phyloP scores from a whole-genome alignment of 1,284 basidiomycete species.

The Ustilago sp. region DNA sequence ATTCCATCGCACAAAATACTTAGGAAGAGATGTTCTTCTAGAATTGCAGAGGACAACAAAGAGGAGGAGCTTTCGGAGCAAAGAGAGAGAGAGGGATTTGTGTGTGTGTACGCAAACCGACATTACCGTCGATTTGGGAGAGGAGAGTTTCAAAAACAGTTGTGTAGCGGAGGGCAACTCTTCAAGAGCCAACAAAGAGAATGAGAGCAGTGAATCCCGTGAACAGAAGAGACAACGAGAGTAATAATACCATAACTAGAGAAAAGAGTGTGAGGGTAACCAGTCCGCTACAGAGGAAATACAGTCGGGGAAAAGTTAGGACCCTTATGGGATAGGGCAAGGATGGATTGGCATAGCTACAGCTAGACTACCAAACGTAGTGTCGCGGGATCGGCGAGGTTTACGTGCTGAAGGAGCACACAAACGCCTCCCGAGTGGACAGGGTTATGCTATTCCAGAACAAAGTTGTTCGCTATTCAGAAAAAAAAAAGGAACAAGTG shows the following conservation, averaged over 20 bases:
- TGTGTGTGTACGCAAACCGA: slow-evolving; percentile 6
- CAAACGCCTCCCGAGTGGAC: slow-evolving; percentile 11
- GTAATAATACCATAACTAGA: background rate
- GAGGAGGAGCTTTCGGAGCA: background rate
- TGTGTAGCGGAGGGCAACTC: background rate
- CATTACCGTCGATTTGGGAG: background rate
- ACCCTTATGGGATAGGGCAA: background rate
- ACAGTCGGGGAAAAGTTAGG: background rate
- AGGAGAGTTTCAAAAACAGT: background rate
- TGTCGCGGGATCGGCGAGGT: slow-evolving; percentile 12
- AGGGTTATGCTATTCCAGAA: slow-evolving; percentile 36
- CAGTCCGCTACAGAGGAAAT: slow-evolving; percentile 1
- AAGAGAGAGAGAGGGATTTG: background rate
- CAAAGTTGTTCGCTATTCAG: slow-evolving; percentile 35
- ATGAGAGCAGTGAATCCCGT: slow-evolving; percentile 9
- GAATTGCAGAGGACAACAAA: slow-evolving; percentile 1
- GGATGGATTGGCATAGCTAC: slow-evolving; percentile 2
- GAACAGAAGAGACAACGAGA: slow-evolving; percentile 5
- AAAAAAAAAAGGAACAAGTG: slow-evolving; percentile 12
- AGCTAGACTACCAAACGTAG: slow-evolving; percentile 10
- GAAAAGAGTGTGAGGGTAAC: background rate
- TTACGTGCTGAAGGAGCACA: slow-evolving; percentile 16
- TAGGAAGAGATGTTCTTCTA: background rate
- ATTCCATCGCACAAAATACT: too few species aligned
- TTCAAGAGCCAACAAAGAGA: background rate